A percentile compares a stretch with the other conserved stretches of the same genome.
Evolutionary conservation across 2,329 filamentous ascomycete genomes (phyloP).

Genomic region (Drechslera avenae): DNA sequence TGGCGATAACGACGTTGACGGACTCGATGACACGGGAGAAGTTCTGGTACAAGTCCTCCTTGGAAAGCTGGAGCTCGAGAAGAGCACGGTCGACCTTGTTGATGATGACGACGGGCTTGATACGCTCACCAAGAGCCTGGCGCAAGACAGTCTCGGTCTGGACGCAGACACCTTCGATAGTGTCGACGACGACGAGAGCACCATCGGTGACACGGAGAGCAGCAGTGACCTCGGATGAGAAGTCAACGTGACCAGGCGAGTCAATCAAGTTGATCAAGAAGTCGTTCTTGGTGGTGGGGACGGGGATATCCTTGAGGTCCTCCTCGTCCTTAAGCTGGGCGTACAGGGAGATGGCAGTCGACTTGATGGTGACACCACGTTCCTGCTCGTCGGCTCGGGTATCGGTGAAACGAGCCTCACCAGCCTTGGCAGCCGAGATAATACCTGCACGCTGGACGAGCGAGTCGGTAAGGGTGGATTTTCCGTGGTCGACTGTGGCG

Average conservation of each 20-base stretch:
- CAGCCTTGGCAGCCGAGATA: slow-evolving; percentile 96
- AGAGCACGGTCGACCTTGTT: slow-evolving; percentile 99
- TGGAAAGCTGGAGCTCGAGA: slow-evolving; percentile 96
- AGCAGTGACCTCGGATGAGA: slow-evolving; percentile 99
- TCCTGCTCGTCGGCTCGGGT: slow-evolving; percentile 98
- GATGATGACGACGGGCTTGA: slow-evolving; percentile 99
- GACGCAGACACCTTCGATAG: slow-evolving; percentile 99
- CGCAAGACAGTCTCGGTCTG: slow-evolving; percentile 99
- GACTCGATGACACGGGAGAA: slow-evolving; percentile 99
- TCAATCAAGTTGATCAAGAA: slow-evolving; percentile 99
- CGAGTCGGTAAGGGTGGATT: slow-evolving; percentile 99
- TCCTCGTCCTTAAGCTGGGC: slow-evolving; percentile 79
- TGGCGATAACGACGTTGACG: slow-evolving; percentile 99
- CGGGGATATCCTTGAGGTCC: slow-evolving; percentile 92
- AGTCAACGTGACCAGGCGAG: slow-evolving; percentile 99
- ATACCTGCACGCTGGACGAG: slow-evolving; percentile 99
- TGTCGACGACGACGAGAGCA: slow-evolving; percentile 99
- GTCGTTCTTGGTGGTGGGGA: slow-evolving; percentile 87
- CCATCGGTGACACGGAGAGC: slow-evolving; percentile 99
- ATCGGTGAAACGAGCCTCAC: slow-evolving; percentile 94
- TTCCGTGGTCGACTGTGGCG: slow-evolving; percentile 88
- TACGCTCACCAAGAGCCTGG: slow-evolving; percentile 99
- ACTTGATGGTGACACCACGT: slow-evolving; percentile 99
- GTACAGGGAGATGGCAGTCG: slow-evolving; percentile 98
- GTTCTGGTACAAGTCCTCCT: slow-evolving; percentile 99